These are phyloP conservation scores for Lecanicillium sp. DNA, from an alignment of 2,329 filamentous ascomycete genomes.

Conservation along the genomic window DNA sequence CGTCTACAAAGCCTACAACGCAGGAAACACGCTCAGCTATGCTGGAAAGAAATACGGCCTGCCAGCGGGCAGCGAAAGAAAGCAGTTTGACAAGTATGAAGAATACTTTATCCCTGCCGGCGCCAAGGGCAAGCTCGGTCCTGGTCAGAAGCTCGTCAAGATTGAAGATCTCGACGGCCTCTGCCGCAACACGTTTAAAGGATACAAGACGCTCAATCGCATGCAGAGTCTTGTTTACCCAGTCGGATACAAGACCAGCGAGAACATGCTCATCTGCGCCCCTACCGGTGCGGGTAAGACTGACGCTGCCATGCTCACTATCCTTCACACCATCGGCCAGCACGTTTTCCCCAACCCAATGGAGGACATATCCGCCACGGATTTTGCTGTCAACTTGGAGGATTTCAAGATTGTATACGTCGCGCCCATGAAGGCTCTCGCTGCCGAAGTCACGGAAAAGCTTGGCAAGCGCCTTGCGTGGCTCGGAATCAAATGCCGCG, in stretches of 20 bases:
- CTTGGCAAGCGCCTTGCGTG: constrained; percentile 85
- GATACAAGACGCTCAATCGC: constrained; percentile 87
- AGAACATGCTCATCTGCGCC: constrained; percentile 98
- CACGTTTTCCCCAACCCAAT: constrained; percentile 75
- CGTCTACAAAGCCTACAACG: constrained; percentile 77
- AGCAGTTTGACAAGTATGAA: constrained; percentile 73
- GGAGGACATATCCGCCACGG: constrained; percentile 63
- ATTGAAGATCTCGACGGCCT: constrained; percentile 83
- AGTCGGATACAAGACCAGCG: constrained; percentile 89
- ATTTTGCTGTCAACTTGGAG: constrained; percentile 76
- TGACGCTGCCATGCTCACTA: constrained; percentile 94
- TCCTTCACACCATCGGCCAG: constrained; percentile 83
- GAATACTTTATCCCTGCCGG: constrained; percentile 83
- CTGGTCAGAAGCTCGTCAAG: constrained; percentile 67
- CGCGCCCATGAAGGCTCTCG: constrained; percentile 96
- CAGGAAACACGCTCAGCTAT: constrained; percentile 78
- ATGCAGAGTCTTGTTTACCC: constrained; percentile 98
- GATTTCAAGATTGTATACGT: constrained; percentile 99
- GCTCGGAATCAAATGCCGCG: constrained; percentile 86
- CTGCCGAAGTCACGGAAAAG: constrained; percentile 94
- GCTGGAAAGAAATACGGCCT: constrained; percentile 78
- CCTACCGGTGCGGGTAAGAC: constrained; percentile 99
- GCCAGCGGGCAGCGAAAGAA: constrained; percentile 66
- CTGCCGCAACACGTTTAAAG: constrained; percentile 85
- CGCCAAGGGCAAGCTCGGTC: constrained; percentile 66